Percentiles rank a stretch among this genome's conserved stretches.
Conservation (phyloP, 805 yeast species). For the Spathaspora gorwiae region DNA sequence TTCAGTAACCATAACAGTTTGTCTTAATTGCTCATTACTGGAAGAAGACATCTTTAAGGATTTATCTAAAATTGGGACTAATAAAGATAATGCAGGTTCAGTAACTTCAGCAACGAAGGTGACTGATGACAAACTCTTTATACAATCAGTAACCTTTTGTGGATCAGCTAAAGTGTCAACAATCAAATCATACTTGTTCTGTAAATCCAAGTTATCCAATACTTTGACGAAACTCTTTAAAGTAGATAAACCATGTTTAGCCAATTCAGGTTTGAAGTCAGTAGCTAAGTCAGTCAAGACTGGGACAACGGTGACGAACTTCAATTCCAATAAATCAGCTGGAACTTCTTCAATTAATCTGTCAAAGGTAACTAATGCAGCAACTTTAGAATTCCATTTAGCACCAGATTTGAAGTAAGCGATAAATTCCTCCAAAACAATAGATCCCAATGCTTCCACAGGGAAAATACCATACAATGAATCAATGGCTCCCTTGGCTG, state of each 20-base stretch:
- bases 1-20: slow-evolving; percentile 93
- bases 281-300: slow-evolving; percentile 84
- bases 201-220: slow-evolving; percentile 87
- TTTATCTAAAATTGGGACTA: slow-evolving; percentile 89
- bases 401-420: slow-evolving; percentile 73
- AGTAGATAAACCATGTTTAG: slow-evolving; percentile 74
- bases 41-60: slow-evolving; percentile 83
- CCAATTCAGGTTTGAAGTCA: slow-evolving; percentile 94
- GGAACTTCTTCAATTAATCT: slow-evolving; percentile 75
- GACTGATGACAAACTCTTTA: slow-evolving; percentile 83
- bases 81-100: slow-evolving; percentile 84
- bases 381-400: slow-evolving; percentile 88
- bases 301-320: slow-evolving; percentile 77
- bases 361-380: slow-evolving; percentile 71
- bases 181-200: slow-evolving; percentile 76
- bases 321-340: slow-evolving; percentile 76
- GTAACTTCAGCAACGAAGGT: slow-evolving; percentile 98
- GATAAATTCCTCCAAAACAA: slow-evolving; percentile 57
- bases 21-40: slow-evolving; percentile 94
- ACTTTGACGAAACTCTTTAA: slow-evolving; percentile 70
- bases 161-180: slow-evolving; percentile 91
- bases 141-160: slow-evolving; percentile 79
- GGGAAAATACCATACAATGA: slow-evolving; percentile 68
- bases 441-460: slow-evolving; percentile 71
- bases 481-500: slow-evolving; percentile 78